phyloP scores from a whole-genome alignment of 495 filamentous ascomycete genomes.

The Rhypophila decipiens region DNA sequence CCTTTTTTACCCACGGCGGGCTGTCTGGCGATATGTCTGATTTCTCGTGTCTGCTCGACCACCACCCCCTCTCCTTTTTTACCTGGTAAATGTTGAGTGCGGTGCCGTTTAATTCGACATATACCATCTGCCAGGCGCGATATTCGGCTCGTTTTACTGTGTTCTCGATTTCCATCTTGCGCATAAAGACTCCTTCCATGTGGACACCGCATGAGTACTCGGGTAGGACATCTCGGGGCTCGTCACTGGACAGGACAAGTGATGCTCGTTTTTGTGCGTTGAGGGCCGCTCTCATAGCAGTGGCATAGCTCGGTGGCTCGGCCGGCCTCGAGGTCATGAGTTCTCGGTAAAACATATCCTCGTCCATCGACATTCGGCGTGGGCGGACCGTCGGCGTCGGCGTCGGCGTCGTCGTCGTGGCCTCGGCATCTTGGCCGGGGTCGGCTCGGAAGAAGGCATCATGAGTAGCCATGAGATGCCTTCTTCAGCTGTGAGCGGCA shows the following conservation, averaged over 20 bases:
- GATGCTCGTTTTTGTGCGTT: constrained; percentile 28
- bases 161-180: constrained; percentile 52
- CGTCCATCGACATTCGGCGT: constrained; percentile 35
- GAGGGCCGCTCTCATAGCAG: constrained; percentile 24
- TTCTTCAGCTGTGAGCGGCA: neutral
- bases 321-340: constrained; percentile 28
- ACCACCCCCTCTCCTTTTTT: constrained; percentile 37
- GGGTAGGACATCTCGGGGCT: constrained; percentile 37
- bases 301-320: constrained; percentile 32
- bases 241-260: neutral
- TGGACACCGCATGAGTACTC: constrained; percentile 50
- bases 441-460: constrained; percentile 27
- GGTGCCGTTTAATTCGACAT: constrained; percentile 54
- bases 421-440: constrained; percentile 11
- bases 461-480: constrained; percentile 22
- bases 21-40: constrained; percentile 33
- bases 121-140: constrained; percentile 50
- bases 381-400: constrained; percentile 13
- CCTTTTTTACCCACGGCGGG: constrained; percentile 36
- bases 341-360: constrained; percentile 31
- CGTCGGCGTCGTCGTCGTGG: constrained; percentile 16
- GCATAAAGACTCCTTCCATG: constrained; percentile 45
- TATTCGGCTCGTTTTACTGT: constrained; percentile 47
- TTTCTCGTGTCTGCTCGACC: constrained; percentile 24
- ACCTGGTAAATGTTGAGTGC: constrained; percentile 50